Evolutionary conservation across 2,329 filamentous ascomycete species (phyloP).

Genomic region (Coccinonectria pachysandricola): DNA sequence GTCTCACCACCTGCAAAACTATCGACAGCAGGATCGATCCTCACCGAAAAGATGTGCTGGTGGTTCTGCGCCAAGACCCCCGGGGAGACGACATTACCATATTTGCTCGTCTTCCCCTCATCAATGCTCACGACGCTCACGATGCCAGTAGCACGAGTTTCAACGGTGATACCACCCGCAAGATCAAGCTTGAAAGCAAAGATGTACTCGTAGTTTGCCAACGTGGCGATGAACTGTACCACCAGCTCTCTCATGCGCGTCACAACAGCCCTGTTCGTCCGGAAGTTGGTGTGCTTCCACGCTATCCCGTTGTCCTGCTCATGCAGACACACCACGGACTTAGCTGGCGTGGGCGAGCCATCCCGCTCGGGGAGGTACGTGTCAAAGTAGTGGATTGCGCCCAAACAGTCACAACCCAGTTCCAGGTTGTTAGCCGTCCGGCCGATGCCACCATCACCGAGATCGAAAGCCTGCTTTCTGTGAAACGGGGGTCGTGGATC

Average conservation of each 20-base stretch:
- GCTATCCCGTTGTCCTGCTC: conserved; percentile 61
- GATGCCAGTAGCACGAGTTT: conserved; percentile 57
- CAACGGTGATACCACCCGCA: conserved; percentile 49
- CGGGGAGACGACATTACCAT: conserved; percentile 52
- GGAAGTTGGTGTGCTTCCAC: conserved; percentile 63
- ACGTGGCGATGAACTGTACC: conserved; percentile 57
- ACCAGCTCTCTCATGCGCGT: conserved; percentile 52
- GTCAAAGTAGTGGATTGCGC: conserved; percentile 42
- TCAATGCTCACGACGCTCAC: conserved; percentile 51
- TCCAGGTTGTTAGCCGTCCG: conserved; percentile 56
- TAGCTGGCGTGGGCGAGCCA: conserved; percentile 30
- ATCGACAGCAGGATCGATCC: conserved; percentile 56
- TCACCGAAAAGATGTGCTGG: conserved; percentile 57
- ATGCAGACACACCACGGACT: conserved; percentile 57
- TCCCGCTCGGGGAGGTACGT: conserved; percentile 21
- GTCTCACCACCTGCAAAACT: conserved; percentile 34
- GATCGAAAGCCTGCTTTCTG: conserved; percentile 62
- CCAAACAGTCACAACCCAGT: conserved; percentile 62
- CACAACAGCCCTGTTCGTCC: conserved; percentile 52
- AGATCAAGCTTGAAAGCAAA: conserved; percentile 43
- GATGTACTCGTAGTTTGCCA: conserved; percentile 60
- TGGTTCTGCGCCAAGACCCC: conserved; percentile 60
- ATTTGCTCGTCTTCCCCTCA: conserved; percentile 38
- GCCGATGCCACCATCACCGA: conserved; percentile 60
- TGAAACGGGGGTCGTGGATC: conserved; percentile 57